These are phyloP conservation scores for Globisporangium irregulare DNA, from an alignment of 352 stramenopile genomes.

Conservation along the genomic window DNA sequence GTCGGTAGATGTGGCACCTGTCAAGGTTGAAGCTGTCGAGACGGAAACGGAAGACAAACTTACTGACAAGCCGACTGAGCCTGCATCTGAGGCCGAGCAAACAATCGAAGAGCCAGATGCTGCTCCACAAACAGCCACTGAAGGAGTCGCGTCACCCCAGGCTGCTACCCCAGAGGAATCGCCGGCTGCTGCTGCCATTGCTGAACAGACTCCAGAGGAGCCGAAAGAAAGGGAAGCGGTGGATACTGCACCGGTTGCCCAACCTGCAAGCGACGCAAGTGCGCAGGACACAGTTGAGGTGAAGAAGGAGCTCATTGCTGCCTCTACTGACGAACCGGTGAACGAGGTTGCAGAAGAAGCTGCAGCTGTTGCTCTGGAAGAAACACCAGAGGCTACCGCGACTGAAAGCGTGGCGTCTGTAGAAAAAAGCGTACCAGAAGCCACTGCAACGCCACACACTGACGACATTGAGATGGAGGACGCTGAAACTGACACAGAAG, in stretches of 20 bases:
- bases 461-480: constrained; percentile 24
- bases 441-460: background rate
- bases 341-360: constrained; percentile 10
- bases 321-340: constrained; percentile 5
- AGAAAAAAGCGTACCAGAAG: constrained; percentile 6
- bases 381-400: constrained; percentile 9
- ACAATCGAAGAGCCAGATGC: background rate
- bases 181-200: background rate
- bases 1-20: background rate
- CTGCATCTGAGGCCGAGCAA: background rate
- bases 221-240: constrained; percentile 21
- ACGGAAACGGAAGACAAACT: background rate
- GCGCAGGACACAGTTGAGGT: constrained; percentile 15
- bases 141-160: constrained; percentile 2
- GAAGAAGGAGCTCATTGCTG: constrained; percentile 22
- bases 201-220: constrained; percentile 4
- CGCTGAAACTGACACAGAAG: constrained; percentile 7
- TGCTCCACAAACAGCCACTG: background rate
- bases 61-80: background rate
- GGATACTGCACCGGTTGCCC: constrained; percentile 8
- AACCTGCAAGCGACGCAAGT: constrained; percentile 1
- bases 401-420: constrained; percentile 8
- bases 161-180: background rate
- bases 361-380: constrained; percentile 12
- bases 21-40: constrained; percentile 1